Conservation (phyloP, 768 basidiomycete genomes). For the Mycena venus region DNA sequence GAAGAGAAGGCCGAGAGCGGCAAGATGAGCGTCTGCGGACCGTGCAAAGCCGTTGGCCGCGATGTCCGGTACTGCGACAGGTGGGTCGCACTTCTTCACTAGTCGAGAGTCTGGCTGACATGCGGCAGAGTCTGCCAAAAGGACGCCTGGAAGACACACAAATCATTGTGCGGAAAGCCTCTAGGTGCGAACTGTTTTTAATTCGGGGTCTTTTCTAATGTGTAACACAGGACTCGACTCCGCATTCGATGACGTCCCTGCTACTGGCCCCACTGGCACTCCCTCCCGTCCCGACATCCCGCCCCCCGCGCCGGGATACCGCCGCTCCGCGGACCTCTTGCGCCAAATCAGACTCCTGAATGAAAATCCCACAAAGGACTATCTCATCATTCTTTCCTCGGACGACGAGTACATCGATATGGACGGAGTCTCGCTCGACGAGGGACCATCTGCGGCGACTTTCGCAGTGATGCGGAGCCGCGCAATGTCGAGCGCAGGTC, state of each 20-base stretch:
- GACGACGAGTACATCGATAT: neutral
- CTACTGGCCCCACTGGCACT: no score
- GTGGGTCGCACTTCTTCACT: neutral
- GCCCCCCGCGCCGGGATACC: neutral
- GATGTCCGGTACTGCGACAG: slow-evolving; percentile 26
- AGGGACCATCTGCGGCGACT: slow-evolving; percentile 7
- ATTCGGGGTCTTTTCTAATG: neutral
- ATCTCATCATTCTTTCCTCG: neutral
- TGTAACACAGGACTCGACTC: slow-evolving; percentile 1
- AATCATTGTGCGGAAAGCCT: slow-evolving; percentile 18
- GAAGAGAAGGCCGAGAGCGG: slow-evolving; percentile 25
- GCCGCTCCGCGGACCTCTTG: slow-evolving; percentile 23
- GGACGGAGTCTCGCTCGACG: slow-evolving; percentile 4
- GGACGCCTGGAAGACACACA: slow-evolving; percentile 22
- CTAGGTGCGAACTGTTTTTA: neutral
- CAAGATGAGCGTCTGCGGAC: slow-evolving; percentile 22
- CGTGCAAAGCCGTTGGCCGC: slow-evolving; percentile 24
- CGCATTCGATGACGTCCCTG: slow-evolving; percentile 8
- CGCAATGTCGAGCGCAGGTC: slow-evolving; percentile 2
- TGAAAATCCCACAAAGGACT: slow-evolving; percentile 20
- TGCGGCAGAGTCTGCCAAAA: slow-evolving; percentile 21
- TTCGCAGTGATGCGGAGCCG: slow-evolving; percentile 2
- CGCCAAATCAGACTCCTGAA: slow-evolving; percentile 23
- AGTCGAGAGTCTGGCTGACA: neutral
- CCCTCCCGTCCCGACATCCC: neutral